These are phyloP conservation scores for Trichomonas tenax DNA, from an alignment of 208 protist species.

Conservation along the genomic window DNA sequence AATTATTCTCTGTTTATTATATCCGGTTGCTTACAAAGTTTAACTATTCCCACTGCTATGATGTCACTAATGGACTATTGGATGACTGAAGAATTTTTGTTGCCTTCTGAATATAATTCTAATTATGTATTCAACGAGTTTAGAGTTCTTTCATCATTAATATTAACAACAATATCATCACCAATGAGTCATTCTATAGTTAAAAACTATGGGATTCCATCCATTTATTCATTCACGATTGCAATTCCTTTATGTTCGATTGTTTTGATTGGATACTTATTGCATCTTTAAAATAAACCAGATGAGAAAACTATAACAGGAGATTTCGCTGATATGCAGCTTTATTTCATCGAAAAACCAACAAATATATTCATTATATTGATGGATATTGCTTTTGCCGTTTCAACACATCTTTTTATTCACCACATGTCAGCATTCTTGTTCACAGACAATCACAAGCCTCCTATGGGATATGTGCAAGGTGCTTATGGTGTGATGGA, in stretches of 20 bases:
- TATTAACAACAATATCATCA: background rate
- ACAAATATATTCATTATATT: background rate
- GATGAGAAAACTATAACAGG: background rate
- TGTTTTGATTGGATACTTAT: background rate
- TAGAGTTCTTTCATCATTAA: background rate
- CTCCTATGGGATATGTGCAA: background rate
- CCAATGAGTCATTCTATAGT: background rate
- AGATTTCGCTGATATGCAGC: background rate
- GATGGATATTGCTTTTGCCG: background rate
- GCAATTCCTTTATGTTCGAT: background rate
- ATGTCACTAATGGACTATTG: background rate
- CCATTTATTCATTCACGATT: background rate
- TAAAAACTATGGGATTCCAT: background rate
- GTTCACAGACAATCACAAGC: background rate
- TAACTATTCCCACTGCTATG: background rate
- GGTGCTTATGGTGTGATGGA: background rate
- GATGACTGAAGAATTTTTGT: background rate
- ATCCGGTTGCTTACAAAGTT: background rate
- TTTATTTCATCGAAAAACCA: background rate
- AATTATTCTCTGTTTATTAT: too few species aligned
- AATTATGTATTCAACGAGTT: background rate
- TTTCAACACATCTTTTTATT: background rate
- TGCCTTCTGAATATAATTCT: background rate
- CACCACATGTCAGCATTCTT: background rate
- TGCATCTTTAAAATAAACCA: background rate